Evolutionary conservation across 257 asterid genomes (phyloP), one percentile per base, ranked within the genome.

Genomic region (Avicennia marina): DNA sequence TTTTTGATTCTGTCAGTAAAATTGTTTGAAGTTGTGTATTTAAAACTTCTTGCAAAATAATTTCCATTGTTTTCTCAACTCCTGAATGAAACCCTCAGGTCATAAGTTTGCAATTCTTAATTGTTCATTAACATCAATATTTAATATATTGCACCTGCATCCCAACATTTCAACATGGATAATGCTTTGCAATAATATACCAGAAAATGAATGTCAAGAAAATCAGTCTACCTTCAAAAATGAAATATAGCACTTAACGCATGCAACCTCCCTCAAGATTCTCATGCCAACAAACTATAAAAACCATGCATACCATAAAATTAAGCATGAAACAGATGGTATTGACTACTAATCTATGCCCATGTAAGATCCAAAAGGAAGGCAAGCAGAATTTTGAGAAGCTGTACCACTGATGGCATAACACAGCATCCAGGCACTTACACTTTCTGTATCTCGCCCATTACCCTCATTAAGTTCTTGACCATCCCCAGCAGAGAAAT

Each of bases 401-500:
- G 10, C 70, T 66, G 63, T 64, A 54, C 69, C 59, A 55, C 4
- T 31, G 15, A 45, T 7, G 44, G n/a, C 26, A 44, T 19, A 16
- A n/a, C n/a, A n/a, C n/a, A n/a, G 26, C n/a, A 26, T 6, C 50
- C 33, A n/a, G n/a, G n/a, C 13, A 26, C 63, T 67, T 56, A 81
- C 32, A 52, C 81, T 72, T 84, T 86, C 97, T 94, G 83, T 65
- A 89, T 89, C 24, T 89, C 77, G 11, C 97, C 97, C 1, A 77
- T 83, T 7, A 89, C 73, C 78, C 89, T 79, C 78, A 86, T 81
- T 86, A 20, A 89, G 95, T 68, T 83, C 87, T 68, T 76, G 65
- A 16, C 73, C 67, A 6, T 79, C 78, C 4, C 85, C 90, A 5
- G 86, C 79, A 0, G 97, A 89, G 82, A 89, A 89, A 75, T 64